Base-by-base conservation (phyloP, 2,329 filamentous ascomycete species). In the Pseudogymnoascus sp. region DNA sequence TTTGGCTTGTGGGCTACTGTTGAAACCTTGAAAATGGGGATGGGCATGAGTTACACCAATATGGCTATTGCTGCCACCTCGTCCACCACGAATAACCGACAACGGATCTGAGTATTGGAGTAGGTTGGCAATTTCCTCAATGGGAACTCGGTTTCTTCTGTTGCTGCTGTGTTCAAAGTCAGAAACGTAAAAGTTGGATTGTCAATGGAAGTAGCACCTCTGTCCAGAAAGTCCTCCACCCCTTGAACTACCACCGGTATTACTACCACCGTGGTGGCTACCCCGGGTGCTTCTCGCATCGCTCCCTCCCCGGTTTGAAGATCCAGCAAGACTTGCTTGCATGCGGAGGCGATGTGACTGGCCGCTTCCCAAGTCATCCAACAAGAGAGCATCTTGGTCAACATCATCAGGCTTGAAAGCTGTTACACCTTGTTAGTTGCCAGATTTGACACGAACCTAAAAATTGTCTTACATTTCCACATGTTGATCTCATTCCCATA, bases 321-420 rank as follows among this genome's bases (percentile, higher is more conserved):
- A 56, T 26, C 33, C 59, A 44, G 21, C 21, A 61, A 61, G 33
- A 16, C 7, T 29, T 26, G 33, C 35, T 61, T 61, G 59, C 59
- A 61, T 61, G 14, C 59, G 59, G 10, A 61, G 33, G 5, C 62
- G 61, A 40, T 63, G 61, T 26, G 33, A 61, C 33, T 63, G 61
- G 31, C 61, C 61, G 26, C 31, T 31, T 35, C 44, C 50, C 50
- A 61, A n/a, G 6, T 60, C 38, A 38, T 60, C 44, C 29, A 61
- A 26, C n/a, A 56, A 31, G 14, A 61, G 44, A 11, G 40, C 61
- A 61, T 26, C 53, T 37, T 63, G 44, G n/a, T 60, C 44, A 21
- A 61, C 61, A 61, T 63, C 61, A 61, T 63, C 31, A 11, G 33
- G 21, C 7, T 26, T 44, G 59, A 61, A 61, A 40, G 33, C 59